Conservation (phyloP, 2,329 filamentous ascomycete species). For the Lithohypha guttulata region DNA sequence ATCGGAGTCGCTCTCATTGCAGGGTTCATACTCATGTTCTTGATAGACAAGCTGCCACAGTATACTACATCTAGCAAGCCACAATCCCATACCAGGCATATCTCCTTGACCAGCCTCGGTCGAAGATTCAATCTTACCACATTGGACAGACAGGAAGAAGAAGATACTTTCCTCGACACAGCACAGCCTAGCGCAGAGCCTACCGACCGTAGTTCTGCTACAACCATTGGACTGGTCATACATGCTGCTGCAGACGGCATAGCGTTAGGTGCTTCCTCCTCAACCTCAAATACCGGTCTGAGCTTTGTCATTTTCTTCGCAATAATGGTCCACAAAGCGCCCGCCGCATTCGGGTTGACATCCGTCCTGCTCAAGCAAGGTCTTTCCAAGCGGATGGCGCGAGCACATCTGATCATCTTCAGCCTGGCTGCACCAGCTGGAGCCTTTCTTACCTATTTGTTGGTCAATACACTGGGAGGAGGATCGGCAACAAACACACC, state of each 20-base stretch:
- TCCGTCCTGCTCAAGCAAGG: constrained; percentile 85
- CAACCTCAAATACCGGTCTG: constrained; percentile 60
- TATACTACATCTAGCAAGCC: constrained; percentile 57
- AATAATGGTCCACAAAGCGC: constrained; percentile 95
- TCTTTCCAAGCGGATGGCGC: constrained; percentile 70
- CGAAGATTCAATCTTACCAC: constrained; percentile 39
- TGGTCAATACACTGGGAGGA: constrained; percentile 60
- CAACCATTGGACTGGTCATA: constrained; percentile 88
- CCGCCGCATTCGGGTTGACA: constrained; percentile 87
- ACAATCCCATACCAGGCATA: constrained; percentile 63
- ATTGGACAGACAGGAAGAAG: constrained; percentile 30
- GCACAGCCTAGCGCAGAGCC: constrained; percentile 43
- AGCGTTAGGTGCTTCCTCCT: constrained; percentile 81
- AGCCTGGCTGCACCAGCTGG: constrained; percentile 82
- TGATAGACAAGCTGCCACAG: constrained; percentile 76
- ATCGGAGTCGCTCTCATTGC: constrained; percentile 78
- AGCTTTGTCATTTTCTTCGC: constrained; percentile 90
- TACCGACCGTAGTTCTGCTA: constrained; percentile 55
- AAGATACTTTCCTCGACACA: constrained; percentile 41
- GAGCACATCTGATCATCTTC: constrained; percentile 80
- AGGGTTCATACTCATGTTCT: constrained; percentile 93
- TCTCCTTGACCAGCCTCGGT: constrained; percentile 74
- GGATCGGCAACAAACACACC: constrained; percentile 43
- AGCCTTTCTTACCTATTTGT: constrained; percentile 69
- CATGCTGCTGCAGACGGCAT: constrained; percentile 93